Conservation (phyloP, 1,284 basidiomycete genomes). For the Puccinia novopanici region DNA sequence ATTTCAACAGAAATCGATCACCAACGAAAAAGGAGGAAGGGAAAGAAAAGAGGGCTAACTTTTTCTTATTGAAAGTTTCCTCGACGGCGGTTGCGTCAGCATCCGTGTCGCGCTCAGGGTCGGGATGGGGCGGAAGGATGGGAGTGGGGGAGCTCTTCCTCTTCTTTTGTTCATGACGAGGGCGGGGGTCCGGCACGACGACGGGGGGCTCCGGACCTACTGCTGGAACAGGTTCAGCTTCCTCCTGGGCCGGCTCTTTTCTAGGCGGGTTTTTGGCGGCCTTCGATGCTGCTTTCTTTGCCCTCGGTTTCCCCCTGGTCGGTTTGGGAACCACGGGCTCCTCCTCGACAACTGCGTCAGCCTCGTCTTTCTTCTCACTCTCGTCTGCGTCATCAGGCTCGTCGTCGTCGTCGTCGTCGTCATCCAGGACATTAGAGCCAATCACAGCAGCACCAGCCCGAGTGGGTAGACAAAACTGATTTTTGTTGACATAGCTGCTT, state of each 20-base stretch:
- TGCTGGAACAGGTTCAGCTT: too few relatives aligned
- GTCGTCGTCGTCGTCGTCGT: constrained; percentile 63
- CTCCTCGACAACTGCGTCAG: too few relatives aligned
- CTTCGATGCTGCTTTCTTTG: not conserved
- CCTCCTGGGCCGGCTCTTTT: too few relatives aligned
- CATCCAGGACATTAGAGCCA: too few relatives aligned
- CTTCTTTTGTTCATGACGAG: not conserved
- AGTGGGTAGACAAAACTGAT: too few relatives aligned
- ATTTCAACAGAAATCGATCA: not conserved
- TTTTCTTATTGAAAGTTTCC: constrained; percentile 21
- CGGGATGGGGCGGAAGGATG: not conserved
- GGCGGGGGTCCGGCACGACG: not conserved
- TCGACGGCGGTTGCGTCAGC: not conserved
- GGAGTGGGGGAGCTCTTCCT: not conserved
- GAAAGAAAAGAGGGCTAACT: not conserved
- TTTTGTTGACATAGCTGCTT: too few relatives aligned
- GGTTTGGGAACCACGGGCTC: not conserved
- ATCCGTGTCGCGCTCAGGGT: too few relatives aligned
- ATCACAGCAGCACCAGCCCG: too few relatives aligned
- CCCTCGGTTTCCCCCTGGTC: not conserved
- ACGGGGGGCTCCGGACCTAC: too few relatives aligned
- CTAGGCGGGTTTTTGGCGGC: not conserved
- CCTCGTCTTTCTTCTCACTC: not conserved
- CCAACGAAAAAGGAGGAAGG: not conserved
- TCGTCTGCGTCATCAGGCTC: not conserved